Conservation (phyloP, 352 stramenopile genomes). For the Phytophthora sp. region DNA sequence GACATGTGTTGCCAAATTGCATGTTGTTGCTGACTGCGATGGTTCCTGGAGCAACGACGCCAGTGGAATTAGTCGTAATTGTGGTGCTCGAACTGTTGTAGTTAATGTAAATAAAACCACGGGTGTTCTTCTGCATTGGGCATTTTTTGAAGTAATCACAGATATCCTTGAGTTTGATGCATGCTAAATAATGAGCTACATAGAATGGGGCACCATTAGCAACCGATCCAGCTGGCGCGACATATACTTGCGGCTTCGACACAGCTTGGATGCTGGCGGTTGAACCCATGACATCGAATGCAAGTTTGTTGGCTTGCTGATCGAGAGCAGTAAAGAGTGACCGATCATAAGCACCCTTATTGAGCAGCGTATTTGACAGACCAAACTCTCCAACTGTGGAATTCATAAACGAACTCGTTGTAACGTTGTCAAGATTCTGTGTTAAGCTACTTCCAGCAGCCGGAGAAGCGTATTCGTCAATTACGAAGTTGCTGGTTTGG, state of each 20-base stretch:
- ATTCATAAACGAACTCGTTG: too few species aligned
- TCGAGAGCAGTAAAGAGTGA: too few species aligned
- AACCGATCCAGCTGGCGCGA: not conserved
- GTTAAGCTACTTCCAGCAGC: too few species aligned
- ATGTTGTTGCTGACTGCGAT: constrained; percentile 3
- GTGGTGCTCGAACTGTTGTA: not conserved
- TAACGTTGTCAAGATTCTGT: too few species aligned
- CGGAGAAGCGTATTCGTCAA: not conserved
- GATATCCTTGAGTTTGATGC: not conserved
- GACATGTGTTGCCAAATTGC: constrained; percentile 11
- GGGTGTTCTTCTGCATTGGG: constrained; percentile 7
- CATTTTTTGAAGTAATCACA: too few species aligned
- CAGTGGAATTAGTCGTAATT: not conserved
- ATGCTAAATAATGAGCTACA: constrained; percentile 8
- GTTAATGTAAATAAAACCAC: constrained; percentile 4
- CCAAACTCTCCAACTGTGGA: too few species aligned
- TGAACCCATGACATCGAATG: not conserved
- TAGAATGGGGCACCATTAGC: not conserved
- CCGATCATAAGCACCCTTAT: not conserved
- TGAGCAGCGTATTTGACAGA: not conserved
- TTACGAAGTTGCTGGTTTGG: not conserved
- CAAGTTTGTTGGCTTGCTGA: not conserved
- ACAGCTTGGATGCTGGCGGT: constrained; percentile 3
- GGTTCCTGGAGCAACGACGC: not conserved
- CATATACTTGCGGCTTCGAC: not conserved